Conservation (phyloP, 1,139 yeast genomes). For the Saccharomycopsis hybrid region DNA sequence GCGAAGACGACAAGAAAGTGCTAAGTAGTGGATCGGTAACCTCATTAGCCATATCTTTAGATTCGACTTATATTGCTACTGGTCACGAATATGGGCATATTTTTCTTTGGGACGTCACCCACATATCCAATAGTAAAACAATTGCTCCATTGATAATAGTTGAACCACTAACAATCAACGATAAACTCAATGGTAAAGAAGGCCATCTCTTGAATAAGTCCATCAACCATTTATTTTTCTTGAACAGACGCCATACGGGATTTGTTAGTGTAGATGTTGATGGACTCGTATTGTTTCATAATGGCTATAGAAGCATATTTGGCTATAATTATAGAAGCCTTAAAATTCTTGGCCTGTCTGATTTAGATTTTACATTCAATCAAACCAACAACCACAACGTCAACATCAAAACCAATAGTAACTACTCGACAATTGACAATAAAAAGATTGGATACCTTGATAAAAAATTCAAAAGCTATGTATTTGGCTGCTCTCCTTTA, state of each 20-base stretch:
- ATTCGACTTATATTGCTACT: constrained; percentile 43
- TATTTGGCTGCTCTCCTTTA: constrained; percentile 38
- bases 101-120: constrained; percentile 39
- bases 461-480: constrained; percentile 28
- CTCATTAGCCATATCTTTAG: constrained; percentile 41
- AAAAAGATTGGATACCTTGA: constrained; percentile 23
- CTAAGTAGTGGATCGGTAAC: constrained; percentile 39
- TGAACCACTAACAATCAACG: constrained; percentile 30
- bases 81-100: constrained; percentile 42
- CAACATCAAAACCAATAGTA: constrained; percentile 1
- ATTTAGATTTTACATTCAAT: constrained; percentile 5
- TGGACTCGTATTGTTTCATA: constrained; percentile 57
- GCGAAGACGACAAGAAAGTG: constrained; percentile 26
- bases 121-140: constrained; percentile 19
- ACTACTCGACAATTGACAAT: constrained; percentile 8
- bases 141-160: constrained; percentile 29
- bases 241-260: constrained; percentile 51
- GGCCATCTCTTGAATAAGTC: constrained; percentile 49
- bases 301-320: constrained; percentile 48
- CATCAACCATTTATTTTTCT: constrained; percentile 45
- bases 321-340: constrained; percentile 41
- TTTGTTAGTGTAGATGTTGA: constrained; percentile 52
- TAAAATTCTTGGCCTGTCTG: constrained; percentile 45
- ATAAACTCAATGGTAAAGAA: constrained; percentile 32
- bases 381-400: constrained; percentile 25